Percentiles rank a stretch among this genome's conserved stretches.
These are phyloP conservation scores for Obba rivulosa DNA, from an alignment of 768 basidiomycete species.

Conservation along the genomic window DNA sequence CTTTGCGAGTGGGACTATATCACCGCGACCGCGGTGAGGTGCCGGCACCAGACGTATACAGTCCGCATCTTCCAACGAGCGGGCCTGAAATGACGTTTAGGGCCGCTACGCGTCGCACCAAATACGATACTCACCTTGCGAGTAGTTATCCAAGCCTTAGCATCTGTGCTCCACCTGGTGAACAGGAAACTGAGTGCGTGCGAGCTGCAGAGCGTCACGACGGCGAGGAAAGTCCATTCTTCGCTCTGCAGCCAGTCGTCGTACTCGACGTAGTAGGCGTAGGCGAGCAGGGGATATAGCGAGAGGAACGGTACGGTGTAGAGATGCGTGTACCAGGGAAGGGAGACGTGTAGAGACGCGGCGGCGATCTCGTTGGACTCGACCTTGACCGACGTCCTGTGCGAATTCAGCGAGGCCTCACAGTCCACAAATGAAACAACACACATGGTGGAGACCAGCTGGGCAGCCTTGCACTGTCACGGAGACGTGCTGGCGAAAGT, in stretches of 20 bases:
- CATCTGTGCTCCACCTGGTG: slow-evolving; percentile 83
- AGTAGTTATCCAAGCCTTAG: slow-evolving; percentile 77
- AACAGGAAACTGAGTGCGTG: slow-evolving; percentile 91
- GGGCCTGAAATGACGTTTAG: slow-evolving; percentile 37
- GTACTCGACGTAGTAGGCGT: slow-evolving; percentile 89
- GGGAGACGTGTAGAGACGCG: slow-evolving; percentile 29
- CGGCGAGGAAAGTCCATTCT: slow-evolving; percentile 97
- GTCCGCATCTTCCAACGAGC: slow-evolving; percentile 64
- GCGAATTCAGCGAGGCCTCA: neutral
- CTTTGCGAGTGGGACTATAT: slow-evolving; percentile 76
- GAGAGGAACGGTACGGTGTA: slow-evolving; percentile 77
- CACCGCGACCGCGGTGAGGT: slow-evolving; percentile 80
- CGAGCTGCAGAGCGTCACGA: slow-evolving; percentile 74
- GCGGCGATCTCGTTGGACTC: slow-evolving; percentile 29
- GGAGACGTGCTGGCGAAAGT: too few species aligned
- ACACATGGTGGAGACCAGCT: too few species aligned
- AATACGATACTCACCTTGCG: slow-evolving; percentile 44
- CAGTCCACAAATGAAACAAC: too few species aligned
- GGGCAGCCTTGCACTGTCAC: too few species aligned
- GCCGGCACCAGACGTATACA: slow-evolving; percentile 79
- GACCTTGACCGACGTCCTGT: slow-evolving; percentile 29
- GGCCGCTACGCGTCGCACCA: neutral
- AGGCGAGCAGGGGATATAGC: slow-evolving; percentile 78
- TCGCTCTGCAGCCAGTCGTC: slow-evolving; percentile 88
- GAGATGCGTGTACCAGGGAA: slow-evolving; percentile 43